These are phyloP conservation scores for Amesomyces nigricolor DNA, from an alignment of 2,329 filamentous ascomycete species.

Conservation along the genomic window DNA sequence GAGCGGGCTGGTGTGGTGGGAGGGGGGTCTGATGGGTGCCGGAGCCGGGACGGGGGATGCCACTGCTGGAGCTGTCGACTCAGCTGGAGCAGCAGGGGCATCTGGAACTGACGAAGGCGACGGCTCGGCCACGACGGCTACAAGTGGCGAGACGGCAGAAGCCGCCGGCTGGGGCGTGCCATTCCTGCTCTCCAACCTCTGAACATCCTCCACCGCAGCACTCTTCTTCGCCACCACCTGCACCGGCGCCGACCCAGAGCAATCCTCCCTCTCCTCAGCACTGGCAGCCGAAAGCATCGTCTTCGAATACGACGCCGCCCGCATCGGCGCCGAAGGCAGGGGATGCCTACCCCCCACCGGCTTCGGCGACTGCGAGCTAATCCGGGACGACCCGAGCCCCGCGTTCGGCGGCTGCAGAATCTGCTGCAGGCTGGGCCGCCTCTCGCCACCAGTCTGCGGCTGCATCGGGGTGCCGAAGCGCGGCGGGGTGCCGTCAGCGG, in stretches of 20 bases:
- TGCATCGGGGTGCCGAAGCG: neutral
- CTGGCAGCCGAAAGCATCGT: neutral
- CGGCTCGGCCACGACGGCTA: too few relatives aligned
- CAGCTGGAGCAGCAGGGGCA: too few relatives aligned
- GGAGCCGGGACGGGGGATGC: neutral
- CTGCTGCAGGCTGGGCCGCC: conserved; percentile 20
- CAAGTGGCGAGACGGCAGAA: neutral
- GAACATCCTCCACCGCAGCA: conserved; percentile 1
- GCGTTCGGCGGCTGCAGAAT: conserved; percentile 14
- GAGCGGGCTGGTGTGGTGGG: conserved; percentile 7
- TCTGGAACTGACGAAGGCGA: too few relatives aligned
- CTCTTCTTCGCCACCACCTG: neutral
- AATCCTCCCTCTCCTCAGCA: neutral
- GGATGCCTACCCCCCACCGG: neutral
- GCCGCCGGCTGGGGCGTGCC: neutral
- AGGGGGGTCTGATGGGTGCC: neutral
- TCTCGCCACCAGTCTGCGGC: neutral
- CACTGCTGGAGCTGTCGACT: neutral
- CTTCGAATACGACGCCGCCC: neutral
- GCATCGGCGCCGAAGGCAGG: conserved; percentile 4
- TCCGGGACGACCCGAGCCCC: neutral
- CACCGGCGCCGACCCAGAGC: conserved; percentile 10
- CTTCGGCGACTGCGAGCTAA: conserved; percentile 2
- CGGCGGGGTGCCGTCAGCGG: neutral
- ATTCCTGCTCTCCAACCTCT: neutral